phyloP scores from a whole-genome alignment of 805 yeast genomes.

The Metschnikowia rubicola region DNA sequence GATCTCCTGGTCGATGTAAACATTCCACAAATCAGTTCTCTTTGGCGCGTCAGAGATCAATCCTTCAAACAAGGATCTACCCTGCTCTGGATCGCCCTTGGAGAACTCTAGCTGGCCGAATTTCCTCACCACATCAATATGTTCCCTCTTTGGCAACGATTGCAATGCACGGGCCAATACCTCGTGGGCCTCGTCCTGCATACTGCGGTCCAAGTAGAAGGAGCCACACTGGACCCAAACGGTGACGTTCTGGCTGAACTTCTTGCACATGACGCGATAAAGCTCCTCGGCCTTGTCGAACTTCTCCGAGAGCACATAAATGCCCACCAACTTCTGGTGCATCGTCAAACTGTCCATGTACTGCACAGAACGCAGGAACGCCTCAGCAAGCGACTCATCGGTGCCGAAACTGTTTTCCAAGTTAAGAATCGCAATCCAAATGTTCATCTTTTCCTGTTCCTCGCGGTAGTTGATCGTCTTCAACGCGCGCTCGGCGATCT shows the following conservation, averaged over 20 bases:
- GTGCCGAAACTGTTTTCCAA: conserved; percentile 93
- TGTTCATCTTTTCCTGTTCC: conserved; percentile 87
- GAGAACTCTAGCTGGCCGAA: conserved; percentile 85
- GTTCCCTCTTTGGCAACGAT: conserved; percentile 65
- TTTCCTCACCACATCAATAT: conserved; percentile 77
- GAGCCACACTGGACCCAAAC: conserved; percentile 85
- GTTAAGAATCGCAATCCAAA: conserved; percentile 94
- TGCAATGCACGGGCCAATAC: conserved; percentile 73
- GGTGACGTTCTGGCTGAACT: conserved; percentile 65
- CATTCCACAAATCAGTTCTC: conserved; percentile 92
- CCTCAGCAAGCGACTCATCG: conserved; percentile 73
- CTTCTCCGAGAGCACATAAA: conserved; percentile 73
- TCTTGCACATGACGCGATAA: conserved; percentile 66
- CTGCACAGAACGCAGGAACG: conserved; percentile 81
- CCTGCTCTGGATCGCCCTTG: conserved; percentile 91
- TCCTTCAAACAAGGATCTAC: conserved; percentile 92
- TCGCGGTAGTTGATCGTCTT: conserved; percentile 87
- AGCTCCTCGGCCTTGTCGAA: conserved; percentile 64
- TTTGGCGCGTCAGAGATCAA: conserved; percentile 84
- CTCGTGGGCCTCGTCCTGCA: conserved; percentile 61
- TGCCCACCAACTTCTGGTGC: conserved; percentile 75
- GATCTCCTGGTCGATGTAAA: conserved; percentile 90
- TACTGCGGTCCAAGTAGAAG: conserved; percentile 59
- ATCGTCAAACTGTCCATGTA: conserved; percentile 85
- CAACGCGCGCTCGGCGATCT: conserved; percentile 87